Evolutionary conservation across 176 grass and related monocot genomes (phyloP).

Genomic region (Poa annua): DNA sequence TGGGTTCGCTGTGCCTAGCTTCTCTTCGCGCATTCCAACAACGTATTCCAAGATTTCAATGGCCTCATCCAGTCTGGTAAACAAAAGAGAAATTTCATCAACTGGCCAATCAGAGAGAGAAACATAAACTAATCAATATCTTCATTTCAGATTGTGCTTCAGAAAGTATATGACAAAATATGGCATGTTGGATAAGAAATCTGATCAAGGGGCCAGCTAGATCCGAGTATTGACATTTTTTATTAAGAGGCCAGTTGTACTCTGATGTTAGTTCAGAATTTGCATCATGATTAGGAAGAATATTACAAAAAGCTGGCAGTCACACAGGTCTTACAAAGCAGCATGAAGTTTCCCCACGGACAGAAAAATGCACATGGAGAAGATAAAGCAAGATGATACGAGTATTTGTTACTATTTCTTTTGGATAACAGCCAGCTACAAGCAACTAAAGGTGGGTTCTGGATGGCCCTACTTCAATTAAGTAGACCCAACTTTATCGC

Average conservation of each 20-base stretch:
- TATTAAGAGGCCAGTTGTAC: constrained; percentile 30
- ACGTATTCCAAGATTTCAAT: constrained; percentile 94
- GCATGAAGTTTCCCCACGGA: constrained; percentile 62
- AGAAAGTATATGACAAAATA: neutral
- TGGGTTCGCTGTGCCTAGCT: constrained; percentile 89
- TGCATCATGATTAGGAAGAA: constrained; percentile 41
- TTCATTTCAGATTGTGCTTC: neutral
- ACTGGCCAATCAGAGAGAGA: neutral
- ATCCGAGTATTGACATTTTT: constrained; percentile 29
- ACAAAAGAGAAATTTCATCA: constrained; percentile 20
- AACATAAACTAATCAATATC: constrained; percentile 9
- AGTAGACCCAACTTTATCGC: constrained; percentile 54
- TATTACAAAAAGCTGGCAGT: constrained; percentile 46
- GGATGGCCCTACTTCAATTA: constrained; percentile 54
- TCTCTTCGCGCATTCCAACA: constrained; percentile 92
- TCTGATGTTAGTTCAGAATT: constrained; percentile 34
- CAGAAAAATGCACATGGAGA: constrained; percentile 33
- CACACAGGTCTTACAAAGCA: constrained; percentile 51
- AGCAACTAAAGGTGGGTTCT: constrained; percentile 49
- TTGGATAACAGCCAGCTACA: constrained; percentile 46
- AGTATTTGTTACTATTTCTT: constrained; percentile 43
- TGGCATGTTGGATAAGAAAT: constrained; percentile 18
- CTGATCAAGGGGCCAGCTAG: constrained; percentile 38
- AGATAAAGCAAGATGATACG: constrained; percentile 50
- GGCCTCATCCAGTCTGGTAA: constrained; percentile 79